Conservation (phyloP, 129 eudicot genomes). For the Glebionis coronaria region DNA sequence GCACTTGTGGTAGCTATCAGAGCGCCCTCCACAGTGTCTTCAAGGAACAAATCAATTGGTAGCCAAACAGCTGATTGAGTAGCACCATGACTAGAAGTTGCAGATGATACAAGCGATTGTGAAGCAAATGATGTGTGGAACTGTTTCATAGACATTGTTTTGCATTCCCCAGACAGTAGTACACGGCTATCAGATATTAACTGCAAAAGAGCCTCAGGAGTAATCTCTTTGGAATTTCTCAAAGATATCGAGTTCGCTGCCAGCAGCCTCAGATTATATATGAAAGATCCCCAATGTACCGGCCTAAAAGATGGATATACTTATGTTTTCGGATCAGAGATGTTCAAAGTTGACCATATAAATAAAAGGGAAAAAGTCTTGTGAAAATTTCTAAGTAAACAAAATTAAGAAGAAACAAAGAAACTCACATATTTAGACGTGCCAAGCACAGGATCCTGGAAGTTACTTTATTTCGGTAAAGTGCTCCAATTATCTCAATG, state of each 20-base stretch:
- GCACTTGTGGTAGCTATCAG: conserved; percentile 84
- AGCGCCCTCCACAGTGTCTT: conserved; percentile 84
- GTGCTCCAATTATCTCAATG: conserved; percentile 68
- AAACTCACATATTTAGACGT: conserved; percentile 67
- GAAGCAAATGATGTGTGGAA: conserved; percentile 71
- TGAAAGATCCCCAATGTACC: conserved; percentile 63
- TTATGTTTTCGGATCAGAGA: conserved; percentile 10
- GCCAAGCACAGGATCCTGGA: conserved; percentile 73
- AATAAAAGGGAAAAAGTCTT: neutral
- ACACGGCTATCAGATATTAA: conserved; percentile 58
- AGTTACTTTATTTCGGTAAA: conserved; percentile 59
- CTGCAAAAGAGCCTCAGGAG: conserved; percentile 65
- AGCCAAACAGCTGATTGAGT: conserved; percentile 75
- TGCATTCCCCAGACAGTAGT: conserved; percentile 44
- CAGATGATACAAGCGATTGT: conserved; percentile 60
- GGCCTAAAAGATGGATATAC: conserved; percentile 48
- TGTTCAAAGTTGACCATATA: neutral
- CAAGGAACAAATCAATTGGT: conserved; percentile 87
- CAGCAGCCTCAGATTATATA: conserved; percentile 53
- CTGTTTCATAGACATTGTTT: conserved; percentile 55
- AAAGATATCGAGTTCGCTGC: conserved; percentile 57
- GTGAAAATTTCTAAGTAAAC: neutral
- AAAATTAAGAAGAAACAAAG: too few species aligned
- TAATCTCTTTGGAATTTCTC: conserved; percentile 63
- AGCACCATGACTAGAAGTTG: conserved; percentile 59